phyloP scores from a whole-genome alignment of 306 rosid genomes.

The Prosopis cineraria region DNA sequence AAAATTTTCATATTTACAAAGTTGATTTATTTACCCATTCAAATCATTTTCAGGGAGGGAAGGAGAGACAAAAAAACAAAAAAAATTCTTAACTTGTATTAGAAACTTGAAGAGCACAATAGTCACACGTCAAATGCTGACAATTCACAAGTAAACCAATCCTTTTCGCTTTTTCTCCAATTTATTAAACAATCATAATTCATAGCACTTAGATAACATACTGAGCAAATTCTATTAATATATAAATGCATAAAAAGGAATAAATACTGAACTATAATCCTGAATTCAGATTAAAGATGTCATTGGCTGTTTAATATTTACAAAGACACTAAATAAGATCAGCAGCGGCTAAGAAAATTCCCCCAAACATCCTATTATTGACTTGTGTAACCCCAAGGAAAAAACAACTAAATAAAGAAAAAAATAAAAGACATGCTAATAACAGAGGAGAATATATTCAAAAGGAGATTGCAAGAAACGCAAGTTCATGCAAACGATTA shows the following conservation, averaged over 20 bases:
- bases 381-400: background rate
- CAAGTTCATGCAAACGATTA: constrained; percentile 23
- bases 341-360: background rate
- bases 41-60: too few species aligned
- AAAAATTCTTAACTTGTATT: too few species aligned
- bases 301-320: background rate
- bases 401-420: background rate
- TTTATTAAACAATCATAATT: too few species aligned
- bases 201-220: too few species aligned
- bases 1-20: too few species aligned
- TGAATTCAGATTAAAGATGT: background rate
- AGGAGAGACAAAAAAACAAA: too few species aligned
- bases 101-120: background rate
- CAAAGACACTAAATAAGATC: background rate
- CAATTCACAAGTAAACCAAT: background rate
- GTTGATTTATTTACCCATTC: too few species aligned
- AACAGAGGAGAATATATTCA: constrained; percentile 21
- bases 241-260: background rate
- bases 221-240: background rate
- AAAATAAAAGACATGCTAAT: background rate
- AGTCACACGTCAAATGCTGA: background rate
- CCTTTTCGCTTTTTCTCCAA: background rate
- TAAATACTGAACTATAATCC: background rate
- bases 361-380: constrained; percentile 7
- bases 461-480: background rate